Evolutionary conservation across 2,329 filamentous ascomycete species (phyloP).

Genomic region (Tolypocladium paradoxum): DNA sequence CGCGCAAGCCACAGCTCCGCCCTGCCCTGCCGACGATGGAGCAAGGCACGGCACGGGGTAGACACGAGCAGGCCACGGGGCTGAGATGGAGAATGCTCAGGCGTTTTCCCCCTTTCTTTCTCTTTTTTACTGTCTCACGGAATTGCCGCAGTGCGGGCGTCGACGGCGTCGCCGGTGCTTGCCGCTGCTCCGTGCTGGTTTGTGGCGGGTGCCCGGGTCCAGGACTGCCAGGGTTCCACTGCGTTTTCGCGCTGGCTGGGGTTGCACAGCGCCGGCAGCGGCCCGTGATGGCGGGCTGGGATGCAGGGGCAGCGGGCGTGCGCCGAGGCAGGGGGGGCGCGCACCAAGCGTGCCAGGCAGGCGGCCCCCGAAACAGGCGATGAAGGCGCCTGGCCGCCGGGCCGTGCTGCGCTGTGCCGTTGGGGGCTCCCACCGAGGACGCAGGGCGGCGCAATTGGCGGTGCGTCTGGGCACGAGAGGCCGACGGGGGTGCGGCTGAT

Average conservation of each 20-base stretch:
- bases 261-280: slow-evolving; percentile 8
- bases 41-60: background rate
- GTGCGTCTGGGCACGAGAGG: no score
- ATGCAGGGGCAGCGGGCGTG: background rate
- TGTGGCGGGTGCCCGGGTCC: background rate
- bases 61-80: background rate
- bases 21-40: background rate
- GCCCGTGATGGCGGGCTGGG: slow-evolving; percentile 3
- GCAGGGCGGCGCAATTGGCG: no score
- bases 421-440: no score
- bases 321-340: background rate
- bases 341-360: background rate
- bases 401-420: background rate
- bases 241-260: background rate
- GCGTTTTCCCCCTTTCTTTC: background rate
- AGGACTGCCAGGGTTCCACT: background rate
- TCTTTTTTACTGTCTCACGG: background rate
- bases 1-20: background rate
- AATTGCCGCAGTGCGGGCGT: background rate
- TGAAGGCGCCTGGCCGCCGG: background rate
- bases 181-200: background rate
- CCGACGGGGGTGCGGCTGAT: no score
- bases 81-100: background rate
- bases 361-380: background rate
- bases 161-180: background rate